phyloP scores from a whole-genome alignment of 805 yeast genomes.

The Starmera amethionina region DNA sequence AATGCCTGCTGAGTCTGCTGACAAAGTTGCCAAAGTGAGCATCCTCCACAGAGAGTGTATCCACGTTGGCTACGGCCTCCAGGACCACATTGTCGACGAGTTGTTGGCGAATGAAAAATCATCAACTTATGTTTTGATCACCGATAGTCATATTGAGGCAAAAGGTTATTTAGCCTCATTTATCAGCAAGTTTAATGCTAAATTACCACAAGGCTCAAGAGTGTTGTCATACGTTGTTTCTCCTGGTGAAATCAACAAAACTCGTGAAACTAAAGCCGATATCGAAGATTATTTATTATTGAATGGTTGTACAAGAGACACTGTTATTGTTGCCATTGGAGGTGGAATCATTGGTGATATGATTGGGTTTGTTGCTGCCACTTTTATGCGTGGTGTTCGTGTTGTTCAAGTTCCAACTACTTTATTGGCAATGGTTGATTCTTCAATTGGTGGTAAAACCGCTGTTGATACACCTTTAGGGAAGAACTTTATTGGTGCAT shows the following conservation, averaged over 20 bases:
- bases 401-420: slow-evolving; percentile 93
- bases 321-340: slow-evolving; percentile 89
- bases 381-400: slow-evolving; percentile 96
- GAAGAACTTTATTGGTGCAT: slow-evolving; percentile 92
- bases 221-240: slow-evolving; percentile 65
- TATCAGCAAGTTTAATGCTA: slow-evolving; percentile 29
- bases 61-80: slow-evolving; percentile 83
- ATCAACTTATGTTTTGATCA: slow-evolving; percentile 85
- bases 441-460: slow-evolving; percentile 96
- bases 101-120: slow-evolving; percentile 55
- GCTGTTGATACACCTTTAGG: slow-evolving; percentile 97
- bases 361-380: slow-evolving; percentile 99
- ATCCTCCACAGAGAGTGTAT: slow-evolving; percentile 78
- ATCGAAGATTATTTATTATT: slow-evolving; percentile 82
- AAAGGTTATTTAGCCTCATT: slow-evolving; percentile 51
- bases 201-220: slow-evolving; percentile 46
- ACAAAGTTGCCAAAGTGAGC: slow-evolving; percentile 38
- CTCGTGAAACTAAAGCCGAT: slow-evolving; percentile 78
- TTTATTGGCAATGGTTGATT: slow-evolving; percentile 92
- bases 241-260: slow-evolving; percentile 92
- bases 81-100: slow-evolving; percentile 61
- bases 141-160: slow-evolving; percentile 70
- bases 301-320: slow-evolving; percentile 91
- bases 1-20: slow-evolving; percentile 4
- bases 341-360: slow-evolving; percentile 99